phyloP scores from a whole-genome alignment of 2,329 filamentous ascomycete species.

The Phyllosticta citriasiana region DNA sequence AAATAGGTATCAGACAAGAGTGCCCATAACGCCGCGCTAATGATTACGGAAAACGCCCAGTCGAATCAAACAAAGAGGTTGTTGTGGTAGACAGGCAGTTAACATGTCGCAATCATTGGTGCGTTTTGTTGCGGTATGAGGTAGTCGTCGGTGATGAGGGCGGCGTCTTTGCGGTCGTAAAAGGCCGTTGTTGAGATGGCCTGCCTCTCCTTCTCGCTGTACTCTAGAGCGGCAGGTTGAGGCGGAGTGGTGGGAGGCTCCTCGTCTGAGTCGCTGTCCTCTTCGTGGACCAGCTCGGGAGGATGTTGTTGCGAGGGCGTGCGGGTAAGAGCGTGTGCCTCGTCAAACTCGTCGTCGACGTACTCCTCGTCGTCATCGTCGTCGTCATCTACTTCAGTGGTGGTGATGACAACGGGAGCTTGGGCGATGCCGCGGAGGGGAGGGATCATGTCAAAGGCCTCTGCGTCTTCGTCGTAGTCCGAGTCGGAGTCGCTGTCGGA shows the following conservation, averaged over 20 bases:
- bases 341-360: slow-evolving; percentile 38
- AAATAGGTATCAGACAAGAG: not conserved
- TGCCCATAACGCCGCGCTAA: not conserved
- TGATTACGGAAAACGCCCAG: not conserved
- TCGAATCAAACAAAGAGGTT: not conserved
- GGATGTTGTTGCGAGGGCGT: slow-evolving; percentile 34
- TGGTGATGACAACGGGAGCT: slow-evolving; percentile 34
- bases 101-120: slow-evolving; percentile 31
- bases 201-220: slow-evolving; percentile 35
- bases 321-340: slow-evolving; percentile 37
- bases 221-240: slow-evolving; percentile 33
- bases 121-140: slow-evolving; percentile 31
- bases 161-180: slow-evolving; percentile 30
- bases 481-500: slow-evolving; percentile 38
- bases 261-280: slow-evolving; percentile 36
- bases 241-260: slow-evolving; percentile 38
- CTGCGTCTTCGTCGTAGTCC: slow-evolving; percentile 43
- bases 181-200: slow-evolving; percentile 37
- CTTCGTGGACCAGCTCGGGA: slow-evolving; percentile 40
- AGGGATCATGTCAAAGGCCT: slow-evolving; percentile 36
- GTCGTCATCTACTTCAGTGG: slow-evolving; percentile 31
- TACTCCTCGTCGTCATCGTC: slow-evolving; percentile 35
- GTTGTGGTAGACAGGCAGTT: slow-evolving; percentile 13
- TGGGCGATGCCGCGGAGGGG: slow-evolving; percentile 30
- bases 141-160: slow-evolving; percentile 28